Evolutionary conservation across 2,329 filamentous ascomycete species (phyloP), one percentile per base, ranked within the genome.

Genomic region (Clarireedia sp.): DNA sequence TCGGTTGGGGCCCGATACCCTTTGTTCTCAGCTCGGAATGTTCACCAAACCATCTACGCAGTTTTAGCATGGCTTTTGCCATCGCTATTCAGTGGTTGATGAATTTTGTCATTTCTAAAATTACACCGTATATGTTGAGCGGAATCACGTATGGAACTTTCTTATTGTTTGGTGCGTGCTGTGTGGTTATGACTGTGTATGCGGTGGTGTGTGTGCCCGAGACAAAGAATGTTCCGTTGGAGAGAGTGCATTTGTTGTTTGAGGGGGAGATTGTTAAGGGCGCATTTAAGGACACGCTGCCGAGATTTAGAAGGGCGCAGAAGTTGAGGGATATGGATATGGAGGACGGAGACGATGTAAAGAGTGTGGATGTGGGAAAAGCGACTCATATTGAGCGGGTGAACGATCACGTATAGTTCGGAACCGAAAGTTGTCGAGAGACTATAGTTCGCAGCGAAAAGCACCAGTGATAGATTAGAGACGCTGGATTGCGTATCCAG

Each of bases 1-100:
- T 81, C 46, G 79, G 79, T 10, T 87, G 85, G 84, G 84, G 84
- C 0, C 81, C 82, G 0, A 82, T 82, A 12, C 85, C 82, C 69
- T 88, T 85, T 83, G 82, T 87, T 64, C 82, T 87, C 64, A 77
- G 85, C 12, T 78, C 78, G 14, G 85, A 89, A 69, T 88, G 88
- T 74, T 80, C 80, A 60, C 76, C 77, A 0, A 73, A 71, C 0
- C 68, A 77, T 5, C 74, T 80, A 47, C 73, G 78, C 12, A 76
- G 78, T 51, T 68, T 72, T 3, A 76, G 75, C 8, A 73, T 77
- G 29, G 78, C 83, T 3, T 75, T 87, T 41, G 84, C 78, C 0
- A 83, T 85, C 0, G 82, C 80, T 1, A 85, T 80, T 0, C 83
- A 88, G 65, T 86, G 84, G 84, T 70, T 88, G 1, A 87, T 88